A percentile compares a stretch with the other conserved stretches of the same genome.
These are phyloP conservation scores for Neltuma alba DNA, from an alignment of 306 rosid species.

Conservation along the genomic window DNA sequence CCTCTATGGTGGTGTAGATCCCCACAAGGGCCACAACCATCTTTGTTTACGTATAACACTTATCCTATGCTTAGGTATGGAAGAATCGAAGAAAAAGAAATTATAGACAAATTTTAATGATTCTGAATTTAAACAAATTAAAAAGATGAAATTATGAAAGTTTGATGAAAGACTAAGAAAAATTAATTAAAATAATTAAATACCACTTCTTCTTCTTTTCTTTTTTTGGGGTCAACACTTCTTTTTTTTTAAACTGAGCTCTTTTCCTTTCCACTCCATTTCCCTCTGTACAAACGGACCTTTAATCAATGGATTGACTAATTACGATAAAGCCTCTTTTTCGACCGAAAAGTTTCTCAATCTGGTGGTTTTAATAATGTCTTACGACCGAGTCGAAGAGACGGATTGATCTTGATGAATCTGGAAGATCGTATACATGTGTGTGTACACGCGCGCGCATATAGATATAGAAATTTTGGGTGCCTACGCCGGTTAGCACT, in stretches of 20 bases:
- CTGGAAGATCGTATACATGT: not conserved
- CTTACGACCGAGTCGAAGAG: not conserved
- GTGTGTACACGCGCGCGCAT: not conserved
- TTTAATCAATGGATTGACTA: not conserved
- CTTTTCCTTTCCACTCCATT: no score
- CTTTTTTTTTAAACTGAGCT: no score
- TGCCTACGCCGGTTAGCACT: not conserved
- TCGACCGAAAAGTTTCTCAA: not conserved
- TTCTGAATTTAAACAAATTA: no score
- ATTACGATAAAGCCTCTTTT: not conserved
- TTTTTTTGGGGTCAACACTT: no score
- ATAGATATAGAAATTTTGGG: not conserved
- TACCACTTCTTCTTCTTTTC: no score
- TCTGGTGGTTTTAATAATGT: not conserved
- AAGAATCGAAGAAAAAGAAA: no score
- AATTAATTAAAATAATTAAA: no score
- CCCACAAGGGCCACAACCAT: not conserved
- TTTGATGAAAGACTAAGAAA: no score
- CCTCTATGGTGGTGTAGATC: not conserved
- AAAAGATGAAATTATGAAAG: no score
- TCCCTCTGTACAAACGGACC: no score
- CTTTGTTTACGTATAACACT: not conserved
- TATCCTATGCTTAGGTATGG: no score
- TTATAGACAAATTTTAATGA: no score
- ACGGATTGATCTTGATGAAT: not conserved